Base-by-base conservation (phyloP, 1,284 basidiomycete genomes). In the Leccinum griseonigrum region DNA sequence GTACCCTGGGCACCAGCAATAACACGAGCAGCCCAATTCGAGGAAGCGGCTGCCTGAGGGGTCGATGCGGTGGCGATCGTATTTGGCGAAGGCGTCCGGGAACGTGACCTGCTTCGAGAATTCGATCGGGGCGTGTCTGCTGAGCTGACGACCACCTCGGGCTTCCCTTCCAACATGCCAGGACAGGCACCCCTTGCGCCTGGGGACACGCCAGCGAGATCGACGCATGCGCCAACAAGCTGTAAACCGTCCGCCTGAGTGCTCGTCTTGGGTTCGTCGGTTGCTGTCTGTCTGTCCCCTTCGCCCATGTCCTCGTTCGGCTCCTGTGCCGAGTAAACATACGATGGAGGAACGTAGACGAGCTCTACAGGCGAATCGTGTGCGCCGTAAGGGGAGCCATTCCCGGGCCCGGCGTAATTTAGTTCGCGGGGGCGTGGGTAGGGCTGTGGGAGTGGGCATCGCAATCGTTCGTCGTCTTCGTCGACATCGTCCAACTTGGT, bases 321-420 rank as follows among this genome's bases (percentile, higher is more conserved):
- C 13, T 72, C 59, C 0, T 46, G 13, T 26, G 63, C 31, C 1
- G 69, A 63, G 70, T 73, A 60, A 63, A 71, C 71, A 69, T 85
- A 86, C 52, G 80, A 79, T 18, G 88, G 84, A 0, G 91, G 91
- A 22, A 86, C 85, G 72, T 94, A 95, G 26, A 73, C 71, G 54
- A 73, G 71, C 38, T 73, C 71, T 13, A 73, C 74, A 0, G 68
- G 71, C 1, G 69, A 65, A 36, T 69, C 69, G 26, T 63, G 72
- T 22, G 58, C 3, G 14, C 61, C 54, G 34, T 61, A 62, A 1
- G 69, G 57, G 14, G 68, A 55, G 31, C 56, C 60, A n/a, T 64
- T 48, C 29, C 40, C 62, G 38, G 29, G 48, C 29, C 40, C 62
- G 38, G 29, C 51, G 18, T 64, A 55, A 4, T 58, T 61, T 3